Base-by-base conservation (phyloP, 2,329 filamentous ascomycete species). In the Microdochium paspali region DNA sequence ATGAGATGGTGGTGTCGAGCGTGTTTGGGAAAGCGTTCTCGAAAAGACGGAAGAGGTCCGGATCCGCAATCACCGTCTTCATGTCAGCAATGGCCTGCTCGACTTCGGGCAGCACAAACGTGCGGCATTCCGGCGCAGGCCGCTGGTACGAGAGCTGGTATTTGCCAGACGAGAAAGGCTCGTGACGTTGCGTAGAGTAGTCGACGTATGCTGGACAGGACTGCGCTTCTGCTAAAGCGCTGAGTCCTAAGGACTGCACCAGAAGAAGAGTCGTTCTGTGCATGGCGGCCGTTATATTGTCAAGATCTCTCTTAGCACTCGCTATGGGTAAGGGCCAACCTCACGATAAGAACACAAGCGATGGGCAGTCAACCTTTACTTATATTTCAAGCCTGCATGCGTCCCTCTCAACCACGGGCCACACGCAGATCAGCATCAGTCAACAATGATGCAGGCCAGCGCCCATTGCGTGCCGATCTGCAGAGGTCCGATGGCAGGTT, bases 21-120 rank as follows among this genome's bases (percentile, higher is more conserved):
- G 87, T 91, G 56, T 90, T 91, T 0, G 87, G 85, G 52, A 86
- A 90, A 2, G 85, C 85, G 61, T 93, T 93, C 56, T 89, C 84
- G 60, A 94, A 93, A 10, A 94, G 71, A 24, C 86, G 79, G 32
- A 84, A 86, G 24, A 94, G 74, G 58, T 93, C 88, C 2, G 69
- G 71, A 52, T 76, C 68, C 39, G 60, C 58, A 46, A 74, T 68
- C 5, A 62, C 57, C 4, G 53, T 51, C 54, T 62, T 67, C 61
- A 74, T 66, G 21, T 54, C 56, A 2, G 47, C 46, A 50, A 91
- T 87, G 40, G 85, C 77, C 51, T 82, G 71, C 60, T 91, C 87
- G 1, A 90, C 84, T 2, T 77, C 69, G 1, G 77, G 71, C 3
- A 84, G 86, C 48, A 78, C 76, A 66, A 90, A 90, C 1, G 83